A percentile compares a stretch with the other conserved stretches of the same genome.
These are phyloP conservation scores for Pleurostoma richardsiae DNA, from an alignment of 2,329 filamentous ascomycete species.

Conservation along the genomic window DNA sequence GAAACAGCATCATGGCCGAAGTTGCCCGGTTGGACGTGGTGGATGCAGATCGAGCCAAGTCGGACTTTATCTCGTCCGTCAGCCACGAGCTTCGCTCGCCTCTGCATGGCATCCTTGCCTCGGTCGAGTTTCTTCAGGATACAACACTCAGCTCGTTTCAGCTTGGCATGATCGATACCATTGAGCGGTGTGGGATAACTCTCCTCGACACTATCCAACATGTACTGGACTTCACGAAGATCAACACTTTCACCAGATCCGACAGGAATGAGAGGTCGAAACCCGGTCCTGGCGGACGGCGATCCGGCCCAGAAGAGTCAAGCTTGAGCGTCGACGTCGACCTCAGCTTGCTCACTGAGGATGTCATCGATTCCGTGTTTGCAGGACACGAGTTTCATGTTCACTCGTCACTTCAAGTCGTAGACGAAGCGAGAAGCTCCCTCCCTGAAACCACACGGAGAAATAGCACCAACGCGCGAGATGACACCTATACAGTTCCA, in stretches of 20 bases:
- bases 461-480: background rate
- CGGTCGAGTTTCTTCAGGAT: slow-evolving; percentile 47
- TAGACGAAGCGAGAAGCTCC: too few species aligned
- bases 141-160: slow-evolving; percentile 41
- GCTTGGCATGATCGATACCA: slow-evolving; percentile 38
- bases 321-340: slow-evolving; percentile 23
- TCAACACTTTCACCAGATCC: slow-evolving; percentile 27
- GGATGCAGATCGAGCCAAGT: slow-evolving; percentile 41
- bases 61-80: slow-evolving; percentile 54
- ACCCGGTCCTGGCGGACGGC: background rate
- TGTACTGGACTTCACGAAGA: slow-evolving; percentile 42
- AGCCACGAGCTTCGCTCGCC: slow-evolving; percentile 59
- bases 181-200: slow-evolving; percentile 45
- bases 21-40: slow-evolving; percentile 37
- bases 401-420: too few species aligned
- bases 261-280: background rate
- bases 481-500: background rate
- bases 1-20: slow-evolving; percentile 51
- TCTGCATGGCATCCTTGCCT: slow-evolving; percentile 54
- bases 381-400: slow-evolving; percentile 23
- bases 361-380: slow-evolving; percentile 27
- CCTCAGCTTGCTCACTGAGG: slow-evolving; percentile 23
- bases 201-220: slow-evolving; percentile 50
- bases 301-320: slow-evolving; percentile 7
- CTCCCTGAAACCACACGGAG: background rate